Base-by-base conservation (phyloP, 1,284 basidiomycete species). In the Ganoderma boninense region DNA sequence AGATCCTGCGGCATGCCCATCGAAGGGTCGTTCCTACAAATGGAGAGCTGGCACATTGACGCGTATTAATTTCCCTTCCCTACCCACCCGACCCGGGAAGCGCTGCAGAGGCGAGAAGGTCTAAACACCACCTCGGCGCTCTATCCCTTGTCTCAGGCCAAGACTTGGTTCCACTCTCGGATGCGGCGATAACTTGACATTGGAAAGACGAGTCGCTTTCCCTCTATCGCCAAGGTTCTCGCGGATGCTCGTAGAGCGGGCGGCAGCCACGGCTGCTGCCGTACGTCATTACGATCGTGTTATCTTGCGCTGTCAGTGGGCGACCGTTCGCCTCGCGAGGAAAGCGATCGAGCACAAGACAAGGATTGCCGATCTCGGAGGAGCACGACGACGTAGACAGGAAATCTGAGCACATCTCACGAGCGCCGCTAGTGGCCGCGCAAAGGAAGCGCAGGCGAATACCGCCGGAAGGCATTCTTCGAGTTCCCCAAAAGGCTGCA, bases 41-140 rank as follows among this genome's bases (percentile, higher is more conserved):
- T 99, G 98, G 99, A 99, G 86, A 93, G 92, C 79, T 99, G 99
- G 97, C 96, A 98, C 79, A 97, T 99, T 71, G 97, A 99, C 78
- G 89, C 95, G 96, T 99, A 29, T 95, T 76, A 98, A 99, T 82
- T 99, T 99, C 98, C 98, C 13, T 99, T 99, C 84, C 98, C 98
- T 0, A 99, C 0, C 93, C 97, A 11, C 98, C 98, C 0, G 95
- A 99, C 79, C 89, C 93, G n/a, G 77, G 82, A 4, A 88, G 91
- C 13, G n/a, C 84, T 99, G 38, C 87, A 85, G 67, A 92, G 92
- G 77, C 0, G 97, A 99, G 81, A 89, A 87, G 56, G 85, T 93
- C 2, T 86, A 99, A 44, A 88, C 86, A 18, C n/a, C 88, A 95
- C 77, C 89, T 99, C 4, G 97, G 97, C 16, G 98, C 98, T 0